A percentile compares a stretch with the other conserved stretches of the same genome.
These are phyloP conservation scores for Groenewaldozyma sp. DNA, from an alignment of 1,139 yeast genomes.

Conservation along the genomic window DNA sequence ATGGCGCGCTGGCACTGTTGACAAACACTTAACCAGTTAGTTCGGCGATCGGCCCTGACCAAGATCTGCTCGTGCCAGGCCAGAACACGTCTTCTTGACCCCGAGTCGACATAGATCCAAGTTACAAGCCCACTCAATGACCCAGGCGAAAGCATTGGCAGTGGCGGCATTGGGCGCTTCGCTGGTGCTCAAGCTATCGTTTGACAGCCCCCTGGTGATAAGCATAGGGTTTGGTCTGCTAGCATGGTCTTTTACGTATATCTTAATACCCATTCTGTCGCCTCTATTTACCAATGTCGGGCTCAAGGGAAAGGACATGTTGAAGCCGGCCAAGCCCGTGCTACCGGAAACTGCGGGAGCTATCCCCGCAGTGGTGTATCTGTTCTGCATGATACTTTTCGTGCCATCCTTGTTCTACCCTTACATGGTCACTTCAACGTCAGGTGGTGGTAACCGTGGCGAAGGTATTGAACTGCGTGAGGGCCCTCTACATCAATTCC, in stretches of 20 bases:
- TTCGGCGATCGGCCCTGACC: too few relatives aligned
- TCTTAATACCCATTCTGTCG: conserved; percentile 58
- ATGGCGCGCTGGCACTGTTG: too few relatives aligned
- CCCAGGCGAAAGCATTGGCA: too few relatives aligned
- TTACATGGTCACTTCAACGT: conserved; percentile 53
- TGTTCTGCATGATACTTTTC: conserved; percentile 71
- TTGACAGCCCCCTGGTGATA: conserved; percentile 22
- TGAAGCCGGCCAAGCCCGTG: conserved; percentile 59
- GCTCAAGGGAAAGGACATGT: conserved; percentile 71
- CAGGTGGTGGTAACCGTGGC: conserved; percentile 49
- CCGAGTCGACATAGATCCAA: too few relatives aligned
- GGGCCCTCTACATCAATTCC: conserved; percentile 36
- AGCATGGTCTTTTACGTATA: conserved; percentile 52
- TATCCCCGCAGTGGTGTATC: conserved; percentile 70
- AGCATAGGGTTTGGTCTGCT: conserved; percentile 52
- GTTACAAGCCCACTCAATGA: too few relatives aligned
- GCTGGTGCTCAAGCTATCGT: conserved; percentile 16
- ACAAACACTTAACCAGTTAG: too few relatives aligned
- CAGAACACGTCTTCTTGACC: too few relatives aligned
- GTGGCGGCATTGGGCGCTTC: conserved; percentile 11
- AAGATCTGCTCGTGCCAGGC: too few relatives aligned
- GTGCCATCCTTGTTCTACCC: conserved; percentile 86
- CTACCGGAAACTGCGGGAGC: conserved; percentile 92
- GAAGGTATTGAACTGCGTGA: conserved; percentile 24
- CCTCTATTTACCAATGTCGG: conserved; percentile 68